phyloP scores from a whole-genome alignment of 2,329 filamentous ascomycete genomes.

The Magnaporthales sp. region DNA sequence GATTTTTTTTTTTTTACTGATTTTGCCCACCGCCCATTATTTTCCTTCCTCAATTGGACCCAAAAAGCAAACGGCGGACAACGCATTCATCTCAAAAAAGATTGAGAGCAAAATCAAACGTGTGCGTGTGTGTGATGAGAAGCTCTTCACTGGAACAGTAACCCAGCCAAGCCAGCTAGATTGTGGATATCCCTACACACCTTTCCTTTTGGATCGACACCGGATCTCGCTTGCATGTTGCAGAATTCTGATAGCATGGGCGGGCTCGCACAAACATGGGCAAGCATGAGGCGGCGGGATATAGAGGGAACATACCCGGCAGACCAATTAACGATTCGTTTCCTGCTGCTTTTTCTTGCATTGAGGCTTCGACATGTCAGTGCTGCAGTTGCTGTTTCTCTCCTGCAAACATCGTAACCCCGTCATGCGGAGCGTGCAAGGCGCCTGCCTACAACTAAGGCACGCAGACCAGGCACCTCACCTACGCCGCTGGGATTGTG shows the following conservation, averaged over 20 bases:
- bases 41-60: background rate
- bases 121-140: background rate
- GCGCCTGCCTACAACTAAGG: background rate
- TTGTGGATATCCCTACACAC: background rate
- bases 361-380: background rate
- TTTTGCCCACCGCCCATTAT: background rate
- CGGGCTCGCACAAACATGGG: background rate
- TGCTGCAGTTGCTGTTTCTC: background rate
- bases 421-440: background rate
- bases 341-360: background rate
- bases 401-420: background rate
- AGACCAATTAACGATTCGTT: background rate
- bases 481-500: background rate
- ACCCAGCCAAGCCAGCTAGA: background rate
- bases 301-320: background rate
- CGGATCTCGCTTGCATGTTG: background rate
- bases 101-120: background rate
- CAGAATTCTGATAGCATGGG: background rate
- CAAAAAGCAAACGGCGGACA: background rate
- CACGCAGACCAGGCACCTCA: background rate
- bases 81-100: background rate
- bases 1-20: background rate
- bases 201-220: background rate
- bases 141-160: background rate
- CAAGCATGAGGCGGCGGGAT: background rate